These are phyloP conservation scores for Avena sativa DNA, from an alignment of 176 grass and related monocot species.

Conservation along the genomic window DNA sequence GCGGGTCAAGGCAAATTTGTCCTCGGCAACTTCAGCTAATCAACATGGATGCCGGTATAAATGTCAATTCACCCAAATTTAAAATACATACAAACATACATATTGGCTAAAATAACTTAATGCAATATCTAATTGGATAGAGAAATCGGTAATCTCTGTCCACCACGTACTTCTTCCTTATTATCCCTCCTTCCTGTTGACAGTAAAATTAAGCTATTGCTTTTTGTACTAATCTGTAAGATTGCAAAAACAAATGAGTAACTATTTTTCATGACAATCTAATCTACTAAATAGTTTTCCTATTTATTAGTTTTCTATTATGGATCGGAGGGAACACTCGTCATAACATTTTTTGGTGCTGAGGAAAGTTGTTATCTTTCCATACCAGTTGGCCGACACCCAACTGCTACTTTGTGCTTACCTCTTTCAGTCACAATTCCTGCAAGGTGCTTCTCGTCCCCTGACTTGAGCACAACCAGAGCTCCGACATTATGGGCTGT, in stretches of 20 bases:
- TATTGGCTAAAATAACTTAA: no score
- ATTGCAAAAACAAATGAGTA: neutral
- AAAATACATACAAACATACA: no score
- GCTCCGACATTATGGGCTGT: slow-evolving; percentile 75
- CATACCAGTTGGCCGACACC: neutral
- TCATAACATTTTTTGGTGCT: neutral
- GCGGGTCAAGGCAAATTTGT: no score
- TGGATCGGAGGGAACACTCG: neutral
- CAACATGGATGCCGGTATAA: no score
- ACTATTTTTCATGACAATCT: neutral
- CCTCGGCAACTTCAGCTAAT: no score
- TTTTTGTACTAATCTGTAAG: no score
- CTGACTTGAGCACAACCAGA: slow-evolving; percentile 87
- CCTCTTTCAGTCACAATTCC: slow-evolving; percentile 95
- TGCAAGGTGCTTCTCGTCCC: slow-evolving; percentile 70
- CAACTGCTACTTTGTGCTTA: slow-evolving; percentile 31
- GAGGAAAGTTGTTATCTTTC: neutral
- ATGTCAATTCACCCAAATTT: no score
- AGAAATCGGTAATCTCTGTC: no score
- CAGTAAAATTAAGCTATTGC: no score
- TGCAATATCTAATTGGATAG: no score
- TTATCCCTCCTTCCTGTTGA: no score
- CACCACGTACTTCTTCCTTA: no score
- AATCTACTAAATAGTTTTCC: neutral
- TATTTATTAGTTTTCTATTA: neutral